Conservation (phyloP, 1,284 basidiomycete species). For the Cerrena zonata region DNA sequence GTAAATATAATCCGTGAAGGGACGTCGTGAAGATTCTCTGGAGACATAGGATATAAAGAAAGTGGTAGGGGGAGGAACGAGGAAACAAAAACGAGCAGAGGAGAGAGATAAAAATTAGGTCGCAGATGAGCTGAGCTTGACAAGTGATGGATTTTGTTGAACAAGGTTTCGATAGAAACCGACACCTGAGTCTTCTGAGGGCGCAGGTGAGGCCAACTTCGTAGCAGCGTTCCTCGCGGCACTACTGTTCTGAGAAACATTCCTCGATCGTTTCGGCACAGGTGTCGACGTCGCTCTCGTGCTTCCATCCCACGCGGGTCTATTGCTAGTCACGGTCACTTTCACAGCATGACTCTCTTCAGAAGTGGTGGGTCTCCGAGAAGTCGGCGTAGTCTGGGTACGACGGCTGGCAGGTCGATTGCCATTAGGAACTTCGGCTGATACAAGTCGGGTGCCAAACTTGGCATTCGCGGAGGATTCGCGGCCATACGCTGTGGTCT, state of each 20-base stretch:
- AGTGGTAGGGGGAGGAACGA: slow-evolving; percentile 1
- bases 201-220: slow-evolving; percentile 66
- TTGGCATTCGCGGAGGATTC: slow-evolving; percentile 82
- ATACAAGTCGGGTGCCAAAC: slow-evolving; percentile 70
- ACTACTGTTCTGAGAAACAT: slow-evolving; percentile 65
- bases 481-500: slow-evolving; percentile 56
- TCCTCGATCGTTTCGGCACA: slow-evolving; percentile 51
- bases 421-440: slow-evolving; percentile 38
- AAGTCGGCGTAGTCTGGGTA: slow-evolving; percentile 46
- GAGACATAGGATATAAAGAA: neutral
- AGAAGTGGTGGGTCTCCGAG: slow-evolving; percentile 43
- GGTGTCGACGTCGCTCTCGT: slow-evolving; percentile 40
- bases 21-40: neutral
- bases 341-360: slow-evolving; percentile 58
- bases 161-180: slow-evolving; percentile 75
- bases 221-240: slow-evolving; percentile 32
- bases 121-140: slow-evolving; percentile 31
- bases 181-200: slow-evolving; percentile 79
- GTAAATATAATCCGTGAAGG: neutral
- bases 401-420: slow-evolving; percentile 61
- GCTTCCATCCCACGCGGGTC: slow-evolving; percentile 63
- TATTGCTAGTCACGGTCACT: slow-evolving; percentile 53
- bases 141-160: slow-evolving; percentile 64
- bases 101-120: slow-evolving; percentile 21
- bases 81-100: slow-evolving; percentile 9